phyloP scores from a whole-genome alignment of 163 green algal genomes.

The Scenedesmus sp. region DNA sequence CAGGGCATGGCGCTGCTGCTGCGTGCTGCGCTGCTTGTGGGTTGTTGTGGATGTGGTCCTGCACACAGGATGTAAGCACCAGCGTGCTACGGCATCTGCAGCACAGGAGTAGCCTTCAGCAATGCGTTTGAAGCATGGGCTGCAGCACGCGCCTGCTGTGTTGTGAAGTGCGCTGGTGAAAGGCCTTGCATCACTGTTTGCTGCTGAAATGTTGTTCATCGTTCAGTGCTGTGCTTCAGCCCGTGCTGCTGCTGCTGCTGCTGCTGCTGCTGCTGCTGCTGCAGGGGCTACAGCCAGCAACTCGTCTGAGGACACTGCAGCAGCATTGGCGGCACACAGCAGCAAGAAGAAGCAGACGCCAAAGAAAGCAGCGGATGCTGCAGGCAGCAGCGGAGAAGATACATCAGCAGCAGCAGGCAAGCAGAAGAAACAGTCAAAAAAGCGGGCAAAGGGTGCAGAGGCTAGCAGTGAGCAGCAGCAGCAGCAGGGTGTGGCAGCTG shows the following conservation, averaged over 20 bases:
- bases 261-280: not conserved
- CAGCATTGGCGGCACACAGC: constrained; percentile 29
- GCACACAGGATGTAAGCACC: not conserved
- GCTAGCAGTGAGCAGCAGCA: constrained; percentile 11
- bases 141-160: not conserved
- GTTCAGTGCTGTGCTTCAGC: not conserved
- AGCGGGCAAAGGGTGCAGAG: constrained; percentile 16
- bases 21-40: not conserved
- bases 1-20: not conserved
- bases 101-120: too few relatives aligned
- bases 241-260: not conserved
- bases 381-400: not conserved
- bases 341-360: constrained; percentile 31
- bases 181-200: not conserved
- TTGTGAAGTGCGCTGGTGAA: too few relatives aligned
- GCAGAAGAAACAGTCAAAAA: constrained; percentile 22
- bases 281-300: constrained; percentile 1
- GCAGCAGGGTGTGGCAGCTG: not conserved
- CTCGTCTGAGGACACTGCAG: constrained; percentile 39
- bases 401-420: constrained; percentile 34
- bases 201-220: too few relatives aligned
- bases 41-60: not conserved
- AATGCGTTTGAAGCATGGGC: too few relatives aligned
- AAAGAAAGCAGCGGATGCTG: not conserved
- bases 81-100: not conserved